A percentile compares a stretch with the other conserved stretches of the same genome.
phyloP scores from a whole-genome alignment of 306 rosid genomes.

The Medicago arabica region DNA sequence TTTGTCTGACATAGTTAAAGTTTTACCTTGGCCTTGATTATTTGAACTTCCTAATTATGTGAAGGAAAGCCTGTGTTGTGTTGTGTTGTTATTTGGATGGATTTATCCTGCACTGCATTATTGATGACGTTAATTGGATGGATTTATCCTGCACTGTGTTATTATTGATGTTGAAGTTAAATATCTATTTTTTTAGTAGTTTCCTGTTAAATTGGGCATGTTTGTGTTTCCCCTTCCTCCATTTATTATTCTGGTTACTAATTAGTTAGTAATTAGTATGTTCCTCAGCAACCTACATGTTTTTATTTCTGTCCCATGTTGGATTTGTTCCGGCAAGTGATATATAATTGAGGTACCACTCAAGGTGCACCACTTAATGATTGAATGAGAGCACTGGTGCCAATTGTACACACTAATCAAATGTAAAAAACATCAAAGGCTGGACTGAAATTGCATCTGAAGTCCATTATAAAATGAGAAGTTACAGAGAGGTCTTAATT shows the following conservation, averaged over 20 bases:
- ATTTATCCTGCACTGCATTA: neutral
- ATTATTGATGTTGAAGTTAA: neutral
- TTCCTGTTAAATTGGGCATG: slow-evolving; percentile 12
- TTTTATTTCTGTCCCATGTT: neutral
- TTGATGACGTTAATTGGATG: neutral
- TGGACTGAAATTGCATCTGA: neutral
- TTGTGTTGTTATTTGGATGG: neutral
- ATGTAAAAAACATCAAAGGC: neutral
- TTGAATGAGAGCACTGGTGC: neutral
- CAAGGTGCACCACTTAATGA: neutral
- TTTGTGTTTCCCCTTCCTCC: neutral
- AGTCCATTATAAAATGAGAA: neutral
- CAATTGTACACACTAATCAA: no score
- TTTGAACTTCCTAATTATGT: slow-evolving; percentile 17
- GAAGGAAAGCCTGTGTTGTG: slow-evolving; percentile 3
- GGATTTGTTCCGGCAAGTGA: slow-evolving; percentile 11
- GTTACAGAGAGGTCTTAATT: neutral
- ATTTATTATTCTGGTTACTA: neutral
- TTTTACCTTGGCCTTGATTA: neutral
- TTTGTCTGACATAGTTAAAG: neutral
- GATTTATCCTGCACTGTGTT: neutral
- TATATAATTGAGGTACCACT: neutral
- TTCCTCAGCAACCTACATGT: neutral
- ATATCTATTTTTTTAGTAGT: neutral
- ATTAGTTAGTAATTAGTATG: neutral